These are phyloP conservation scores for Metahyphopichia silvanorum DNA, from an alignment of 805 yeast genomes.

Conservation along the genomic window DNA sequence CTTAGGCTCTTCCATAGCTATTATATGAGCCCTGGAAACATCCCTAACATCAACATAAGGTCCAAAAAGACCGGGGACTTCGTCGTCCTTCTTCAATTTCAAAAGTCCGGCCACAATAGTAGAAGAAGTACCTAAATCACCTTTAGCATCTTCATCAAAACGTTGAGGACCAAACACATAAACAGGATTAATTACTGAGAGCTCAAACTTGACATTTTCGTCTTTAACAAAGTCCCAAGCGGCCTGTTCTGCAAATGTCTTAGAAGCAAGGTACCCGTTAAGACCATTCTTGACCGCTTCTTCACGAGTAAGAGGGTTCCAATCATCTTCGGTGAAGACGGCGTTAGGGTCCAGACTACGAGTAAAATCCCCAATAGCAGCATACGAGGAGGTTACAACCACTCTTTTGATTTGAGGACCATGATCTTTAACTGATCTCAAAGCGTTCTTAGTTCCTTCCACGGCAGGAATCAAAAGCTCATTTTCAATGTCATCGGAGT, in stretches of 20 bases:
- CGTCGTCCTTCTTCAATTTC: conserved; percentile 25
- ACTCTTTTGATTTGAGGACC: conserved; percentile 42
- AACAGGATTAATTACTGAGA: conserved; percentile 52
- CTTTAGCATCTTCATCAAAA: conserved; percentile 28
- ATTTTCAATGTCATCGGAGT: conserved; percentile 42
- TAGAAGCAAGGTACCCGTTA: conserved; percentile 56
- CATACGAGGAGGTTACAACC: conserved; percentile 51
- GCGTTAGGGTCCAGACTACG: conserved; percentile 30
- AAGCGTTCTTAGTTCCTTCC: conserved; percentile 49
- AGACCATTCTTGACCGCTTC: conserved; percentile 37
- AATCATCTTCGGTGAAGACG: conserved; percentile 41
- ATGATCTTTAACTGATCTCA: conserved; percentile 42
- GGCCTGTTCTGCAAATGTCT: conserved; percentile 56
- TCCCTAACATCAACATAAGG: conserved; percentile 45
- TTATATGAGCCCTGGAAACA: conserved; percentile 44
- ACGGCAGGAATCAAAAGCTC: conserved; percentile 57
- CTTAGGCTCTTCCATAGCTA: conserved; percentile 30
- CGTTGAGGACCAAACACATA: conserved; percentile 61
- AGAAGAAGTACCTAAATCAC: conserved; percentile 29
- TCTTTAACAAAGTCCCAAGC: conserved; percentile 53
- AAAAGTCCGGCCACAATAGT: conserved; percentile 41
- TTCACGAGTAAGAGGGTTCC: conserved; percentile 55
- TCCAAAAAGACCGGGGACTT: conserved; percentile 20
- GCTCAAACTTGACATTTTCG: conserved; percentile 35
- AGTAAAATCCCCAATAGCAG: conserved; percentile 41